A percentile compares a stretch with the other conserved stretches of the same genome.
Conservation (phyloP, 345 rosid genomes). For the Psidium guajava region DNA sequence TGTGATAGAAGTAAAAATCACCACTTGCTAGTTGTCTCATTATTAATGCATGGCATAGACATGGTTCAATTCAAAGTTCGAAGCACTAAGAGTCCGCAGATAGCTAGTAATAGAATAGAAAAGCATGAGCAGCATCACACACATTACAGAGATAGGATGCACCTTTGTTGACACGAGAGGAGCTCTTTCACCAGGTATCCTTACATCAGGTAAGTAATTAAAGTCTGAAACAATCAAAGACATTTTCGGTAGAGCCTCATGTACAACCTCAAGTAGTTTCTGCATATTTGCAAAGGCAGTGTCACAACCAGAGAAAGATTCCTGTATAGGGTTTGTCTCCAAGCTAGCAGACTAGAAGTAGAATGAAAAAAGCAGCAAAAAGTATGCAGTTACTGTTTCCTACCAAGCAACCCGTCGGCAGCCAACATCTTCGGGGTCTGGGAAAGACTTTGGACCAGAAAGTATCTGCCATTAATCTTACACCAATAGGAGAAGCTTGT, state of each 20-base stretch:
- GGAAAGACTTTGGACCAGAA: slow-evolving; percentile 79
- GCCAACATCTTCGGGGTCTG: slow-evolving; percentile 85
- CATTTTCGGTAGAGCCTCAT: slow-evolving; percentile 85
- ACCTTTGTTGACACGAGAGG: slow-evolving; percentile 96
- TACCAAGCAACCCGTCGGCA: slow-evolving; percentile 97
- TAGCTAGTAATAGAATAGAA: not conserved
- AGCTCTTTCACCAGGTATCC: slow-evolving; percentile 84
- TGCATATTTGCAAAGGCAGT: slow-evolving; percentile 9
- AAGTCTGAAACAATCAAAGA: slow-evolving; percentile 92
- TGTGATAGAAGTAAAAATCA: not conserved
- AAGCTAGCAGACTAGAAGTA: not conserved
- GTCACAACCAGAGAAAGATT: not conserved
- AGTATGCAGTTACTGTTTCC: slow-evolving; percentile 4
- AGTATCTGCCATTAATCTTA: slow-evolving; percentile 14
- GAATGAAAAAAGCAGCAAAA: not conserved
- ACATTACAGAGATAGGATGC: slow-evolving; percentile 1
- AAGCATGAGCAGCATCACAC: not conserved
- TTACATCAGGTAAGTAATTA: slow-evolving; percentile 93
- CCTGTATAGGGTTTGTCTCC: not conserved
- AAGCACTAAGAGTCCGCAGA: not conserved
- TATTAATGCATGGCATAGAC: not conserved
- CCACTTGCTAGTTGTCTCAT: not conserved
- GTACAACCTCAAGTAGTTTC: slow-evolving; percentile 79
- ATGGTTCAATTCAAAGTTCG: not conserved
- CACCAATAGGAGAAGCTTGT: slow-evolving; percentile 13